Evolutionary conservation across 2,329 filamentous ascomycete genomes (phyloP).

Genomic region (Diplodia seriata): DNA sequence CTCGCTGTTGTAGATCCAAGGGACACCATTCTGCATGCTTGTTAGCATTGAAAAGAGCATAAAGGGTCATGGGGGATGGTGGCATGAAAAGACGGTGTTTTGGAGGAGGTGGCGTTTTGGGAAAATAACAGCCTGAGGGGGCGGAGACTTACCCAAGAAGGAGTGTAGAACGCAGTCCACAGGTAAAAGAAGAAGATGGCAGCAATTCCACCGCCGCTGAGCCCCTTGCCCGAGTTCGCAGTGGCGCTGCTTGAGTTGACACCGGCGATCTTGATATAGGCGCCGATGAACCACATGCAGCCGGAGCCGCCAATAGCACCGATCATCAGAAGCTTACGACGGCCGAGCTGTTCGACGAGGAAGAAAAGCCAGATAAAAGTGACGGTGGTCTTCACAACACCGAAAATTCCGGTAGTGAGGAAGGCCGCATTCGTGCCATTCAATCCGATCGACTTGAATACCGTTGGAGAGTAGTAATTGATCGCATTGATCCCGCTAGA

Average conservation of each 20-base stretch:
- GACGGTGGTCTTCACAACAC: conserved; percentile 74
- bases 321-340: conserved; percentile 68
- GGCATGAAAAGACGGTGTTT: too few relatives aligned
- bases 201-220: too few relatives aligned
- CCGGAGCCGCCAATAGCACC: conserved; percentile 68
- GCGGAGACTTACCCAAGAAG: conserved; percentile 42
- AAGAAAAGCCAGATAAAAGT: conserved; percentile 74
- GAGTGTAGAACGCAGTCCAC: conserved; percentile 76
- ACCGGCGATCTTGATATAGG: conserved; percentile 60
- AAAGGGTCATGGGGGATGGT: conserved; percentile 36
- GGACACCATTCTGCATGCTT: conserved; percentile 61
- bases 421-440: conserved; percentile 65
- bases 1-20: conserved; percentile 71
- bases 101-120: too few relatives aligned
- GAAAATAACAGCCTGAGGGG: too few relatives aligned
- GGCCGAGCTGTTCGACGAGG: conserved; percentile 70
- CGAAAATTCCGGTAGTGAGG: conserved; percentile 77
- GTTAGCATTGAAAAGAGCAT: conserved; percentile 69
- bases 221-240: too few relatives aligned
- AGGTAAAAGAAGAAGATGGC: conserved; percentile 77
- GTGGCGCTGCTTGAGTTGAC: conserved; percentile 47
- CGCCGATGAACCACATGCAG: conserved; percentile 71
- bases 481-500: conserved; percentile 32
- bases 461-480: conserved; percentile 59
- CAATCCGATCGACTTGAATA: conserved; percentile 71